Conservation (phyloP, 2,329 filamentous ascomycete species). For the Curvularia sp. region DNA sequence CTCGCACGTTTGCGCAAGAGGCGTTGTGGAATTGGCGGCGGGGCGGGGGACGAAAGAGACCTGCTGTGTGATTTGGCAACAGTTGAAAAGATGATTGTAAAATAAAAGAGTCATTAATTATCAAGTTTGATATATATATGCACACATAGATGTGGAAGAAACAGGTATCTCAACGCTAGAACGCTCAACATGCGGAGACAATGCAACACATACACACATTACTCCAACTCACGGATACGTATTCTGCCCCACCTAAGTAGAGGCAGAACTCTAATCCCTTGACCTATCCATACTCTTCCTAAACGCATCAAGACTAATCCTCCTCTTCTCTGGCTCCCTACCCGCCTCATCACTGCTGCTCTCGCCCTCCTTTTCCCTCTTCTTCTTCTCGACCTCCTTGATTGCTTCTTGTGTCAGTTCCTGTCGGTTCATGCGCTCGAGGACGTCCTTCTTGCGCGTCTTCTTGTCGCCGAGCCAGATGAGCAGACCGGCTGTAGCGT, state of each 20-base stretch:
- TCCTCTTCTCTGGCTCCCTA: slow-evolving; percentile 27
- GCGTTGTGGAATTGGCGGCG: slow-evolving; percentile 87
- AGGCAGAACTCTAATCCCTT: not conserved
- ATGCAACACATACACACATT: not conserved
- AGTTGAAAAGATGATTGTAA: not conserved
- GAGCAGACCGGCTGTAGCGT: slow-evolving; percentile 76
- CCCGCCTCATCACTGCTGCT: slow-evolving; percentile 27
- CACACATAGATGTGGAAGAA: not conserved
- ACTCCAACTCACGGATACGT: not conserved
- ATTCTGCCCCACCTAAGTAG: not conserved
- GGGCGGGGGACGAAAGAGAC: slow-evolving; percentile 69
- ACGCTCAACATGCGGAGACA: not conserved
- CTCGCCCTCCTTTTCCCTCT: slow-evolving; percentile 51
- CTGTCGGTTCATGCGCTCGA: slow-evolving; percentile 77
- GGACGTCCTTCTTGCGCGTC: slow-evolving; percentile 84
- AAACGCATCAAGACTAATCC: slow-evolving; percentile 28
- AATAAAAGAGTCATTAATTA: not conserved
- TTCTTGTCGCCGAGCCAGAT: slow-evolving; percentile 78
- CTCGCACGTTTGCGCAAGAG: slow-evolving; percentile 83
- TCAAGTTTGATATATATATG: not conserved
- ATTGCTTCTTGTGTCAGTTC: slow-evolving; percentile 73
- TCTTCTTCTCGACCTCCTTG: slow-evolving; percentile 59
- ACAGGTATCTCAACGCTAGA: not conserved
- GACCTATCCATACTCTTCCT: slow-evolving; percentile 6
- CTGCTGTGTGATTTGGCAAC: slow-evolving; percentile 50